phyloP scores from a whole-genome alignment of 768 basidiomycete species.

The Rhodosporidiobolus sp. region DNA sequence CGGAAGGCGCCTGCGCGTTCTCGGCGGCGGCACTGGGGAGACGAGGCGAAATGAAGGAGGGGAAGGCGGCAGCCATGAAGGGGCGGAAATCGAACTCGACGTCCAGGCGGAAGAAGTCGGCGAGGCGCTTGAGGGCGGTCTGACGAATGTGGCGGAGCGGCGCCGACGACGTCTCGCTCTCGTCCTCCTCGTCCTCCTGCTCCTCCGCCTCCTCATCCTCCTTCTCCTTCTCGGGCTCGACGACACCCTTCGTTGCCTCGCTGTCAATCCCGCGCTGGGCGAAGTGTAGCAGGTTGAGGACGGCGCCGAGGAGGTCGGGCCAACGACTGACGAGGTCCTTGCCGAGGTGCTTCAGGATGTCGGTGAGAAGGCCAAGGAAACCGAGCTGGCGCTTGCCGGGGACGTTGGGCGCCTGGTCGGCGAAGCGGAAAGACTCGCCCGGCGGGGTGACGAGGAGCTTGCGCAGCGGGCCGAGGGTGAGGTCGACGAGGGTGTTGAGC shows the following conservation, averaged over 20 bases:
- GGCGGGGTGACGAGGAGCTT: constrained; percentile 23
- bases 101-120: constrained; percentile 78
- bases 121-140: constrained; percentile 75
- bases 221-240: constrained; percentile 50
- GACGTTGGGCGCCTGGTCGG: constrained; percentile 24
- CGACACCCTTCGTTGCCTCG: constrained; percentile 47
- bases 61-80: constrained; percentile 66
- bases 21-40: constrained; percentile 70
- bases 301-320: constrained; percentile 69
- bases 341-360: constrained; percentile 77
- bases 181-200: constrained; percentile 21
- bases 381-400: constrained; percentile 59
- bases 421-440: constrained; percentile 39
- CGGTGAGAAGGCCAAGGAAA: constrained; percentile 77
- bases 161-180: constrained; percentile 42
- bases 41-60: constrained; percentile 75
- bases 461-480: constrained; percentile 76
- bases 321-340: constrained; percentile 66
- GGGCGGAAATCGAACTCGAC: constrained; percentile 70
- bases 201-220: constrained; percentile 46
- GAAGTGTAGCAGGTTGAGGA: constrained; percentile 62
- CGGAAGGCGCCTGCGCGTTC: constrained; percentile 87
- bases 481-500: constrained; percentile 69
- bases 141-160: constrained; percentile 67
- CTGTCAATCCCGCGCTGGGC: constrained; percentile 57